Base-by-base conservation (phyloP, 768 basidiomycete species). In the Leccinum barrowsii region DNA sequence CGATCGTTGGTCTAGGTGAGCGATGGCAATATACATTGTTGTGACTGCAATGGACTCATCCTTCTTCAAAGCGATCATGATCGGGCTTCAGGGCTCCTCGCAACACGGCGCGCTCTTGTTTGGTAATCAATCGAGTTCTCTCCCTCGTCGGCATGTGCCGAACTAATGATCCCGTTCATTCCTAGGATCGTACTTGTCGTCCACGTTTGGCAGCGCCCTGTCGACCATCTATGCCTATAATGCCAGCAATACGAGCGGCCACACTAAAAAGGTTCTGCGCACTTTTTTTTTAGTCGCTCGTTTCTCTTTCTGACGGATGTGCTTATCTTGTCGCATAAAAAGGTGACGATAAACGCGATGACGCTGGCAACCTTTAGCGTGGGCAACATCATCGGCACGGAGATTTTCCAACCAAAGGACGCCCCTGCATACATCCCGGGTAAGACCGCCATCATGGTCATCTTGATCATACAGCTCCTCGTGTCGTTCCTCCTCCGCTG, bases 381-480 rank as follows among this genome's bases (percentile, higher is more conserved):
- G 19, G 83, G 85, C 17, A 86, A 86, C 63, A 83, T 85, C 50
- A 76, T 85, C 56, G 86, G 87, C 5, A 78, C 84, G 0, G 79
- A 83, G 65, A 85, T 86, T 30, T 85, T 89, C 65, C 82, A 80
- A 32, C 81, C 85, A 0, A 78, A 81, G 60, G 84, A 84, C 59
- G 84, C 82, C 2, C 84, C 85, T 0, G 76, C 67, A 15, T 89
- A 88, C 67, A 81, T 85, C 30, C 85, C 84, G 0, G 86, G 85
- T 21, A 89, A 89, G 65, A 81, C 81, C 13, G 78, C 86, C 1
- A 85, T 88, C 60, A 80, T 86, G 76, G 75, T 85, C 4, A 74
- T 86, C 6, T 73, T 87, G 32, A 78, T 72, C 3, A 77, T 79
- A 2, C 84, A 85, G 63, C 68, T 87, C 30, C 71, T 67, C 17